Conservation (phyloP, 2,329 filamentous ascomycete genomes). For the Fusarium torreyae region DNA sequence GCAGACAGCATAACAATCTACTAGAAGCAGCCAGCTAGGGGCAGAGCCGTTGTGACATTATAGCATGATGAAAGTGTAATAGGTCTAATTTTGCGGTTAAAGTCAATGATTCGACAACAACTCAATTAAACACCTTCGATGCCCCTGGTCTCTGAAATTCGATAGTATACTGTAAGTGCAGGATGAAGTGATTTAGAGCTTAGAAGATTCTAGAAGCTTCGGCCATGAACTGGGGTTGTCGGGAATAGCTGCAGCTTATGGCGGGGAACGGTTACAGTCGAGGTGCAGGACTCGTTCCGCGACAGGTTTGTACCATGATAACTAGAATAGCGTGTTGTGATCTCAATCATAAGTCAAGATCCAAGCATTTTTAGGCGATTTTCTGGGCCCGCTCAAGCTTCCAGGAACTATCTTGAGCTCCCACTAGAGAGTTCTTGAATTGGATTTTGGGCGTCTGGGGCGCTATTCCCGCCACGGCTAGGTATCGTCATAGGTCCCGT, state of each 20-base stretch:
- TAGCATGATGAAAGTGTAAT: too few species aligned
- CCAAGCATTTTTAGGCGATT: not conserved
- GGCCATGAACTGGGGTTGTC: conserved; percentile 20
- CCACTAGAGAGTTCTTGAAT: conserved; percentile 9
- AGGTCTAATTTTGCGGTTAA: too few species aligned
- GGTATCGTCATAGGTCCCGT: conserved; percentile 46
- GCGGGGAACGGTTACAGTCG: conserved; percentile 17
- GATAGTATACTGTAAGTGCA: not conserved
- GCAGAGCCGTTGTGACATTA: too few species aligned
- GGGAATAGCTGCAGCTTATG: conserved; percentile 35
- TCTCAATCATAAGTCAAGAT: not conserved
- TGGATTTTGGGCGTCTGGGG: conserved; percentile 37
- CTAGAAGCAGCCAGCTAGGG: too few species aligned
- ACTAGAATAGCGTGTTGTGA: not conserved
- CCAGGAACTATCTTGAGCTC: conserved; percentile 14
- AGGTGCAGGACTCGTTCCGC: conserved; percentile 6
- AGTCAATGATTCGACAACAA: too few species aligned
- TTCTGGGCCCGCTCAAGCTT: conserved; percentile 20
- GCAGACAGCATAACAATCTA: too few species aligned
- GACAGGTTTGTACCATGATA: conserved; percentile 11
- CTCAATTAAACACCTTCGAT: too few species aligned
- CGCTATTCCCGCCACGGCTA: conserved; percentile 36
- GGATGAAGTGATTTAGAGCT: not conserved
- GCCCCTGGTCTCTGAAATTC: not conserved
- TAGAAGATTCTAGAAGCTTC: conserved; percentile 52